phyloP scores from a whole-genome alignment of 345 rosid genomes.

The Linum lewisii region DNA sequence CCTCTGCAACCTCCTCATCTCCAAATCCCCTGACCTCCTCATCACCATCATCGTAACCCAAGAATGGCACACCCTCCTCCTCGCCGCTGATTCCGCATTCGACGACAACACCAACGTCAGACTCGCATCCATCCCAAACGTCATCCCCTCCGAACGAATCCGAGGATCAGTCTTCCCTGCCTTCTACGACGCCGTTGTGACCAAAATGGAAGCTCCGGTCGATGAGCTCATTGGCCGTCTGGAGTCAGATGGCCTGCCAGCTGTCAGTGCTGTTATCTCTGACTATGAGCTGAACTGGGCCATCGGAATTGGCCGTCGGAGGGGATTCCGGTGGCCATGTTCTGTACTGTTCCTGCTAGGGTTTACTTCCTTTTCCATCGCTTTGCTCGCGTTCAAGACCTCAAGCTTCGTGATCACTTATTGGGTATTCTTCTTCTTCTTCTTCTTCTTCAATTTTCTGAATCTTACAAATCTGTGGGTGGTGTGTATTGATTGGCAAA shows the following conservation, averaged over 20 bases:
- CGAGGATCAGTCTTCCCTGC: not conserved
- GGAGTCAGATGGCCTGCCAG: not conserved
- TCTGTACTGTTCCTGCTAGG: not conserved
- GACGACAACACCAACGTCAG: not conserved
- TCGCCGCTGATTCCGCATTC: not conserved
- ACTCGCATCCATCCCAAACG: not conserved
- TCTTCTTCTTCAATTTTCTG: too few species aligned
- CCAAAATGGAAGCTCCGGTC: not conserved
- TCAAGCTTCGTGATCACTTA: not conserved
- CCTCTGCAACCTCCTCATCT: not conserved
- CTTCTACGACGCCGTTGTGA: not conserved
- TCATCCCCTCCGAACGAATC: not conserved
- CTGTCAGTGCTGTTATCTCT: not conserved
- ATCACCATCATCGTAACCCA: not conserved
- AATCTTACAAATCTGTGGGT: too few species aligned
- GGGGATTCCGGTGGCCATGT: not conserved
- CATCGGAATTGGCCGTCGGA: not conserved
- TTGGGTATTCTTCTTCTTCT: too few species aligned
- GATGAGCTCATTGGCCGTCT: not conserved
- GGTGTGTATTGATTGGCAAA: too few species aligned
- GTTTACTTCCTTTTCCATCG: not conserved
- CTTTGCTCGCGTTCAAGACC: not conserved
- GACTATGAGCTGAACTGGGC: not conserved
- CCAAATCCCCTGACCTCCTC: not conserved
- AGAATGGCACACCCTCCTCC: not conserved